Percentiles rank a stretch among this genome's conserved stretches.
Evolutionary conservation across 2,329 filamentous ascomycete genomes (phyloP).

Genomic region (Aureobasidium musti): DNA sequence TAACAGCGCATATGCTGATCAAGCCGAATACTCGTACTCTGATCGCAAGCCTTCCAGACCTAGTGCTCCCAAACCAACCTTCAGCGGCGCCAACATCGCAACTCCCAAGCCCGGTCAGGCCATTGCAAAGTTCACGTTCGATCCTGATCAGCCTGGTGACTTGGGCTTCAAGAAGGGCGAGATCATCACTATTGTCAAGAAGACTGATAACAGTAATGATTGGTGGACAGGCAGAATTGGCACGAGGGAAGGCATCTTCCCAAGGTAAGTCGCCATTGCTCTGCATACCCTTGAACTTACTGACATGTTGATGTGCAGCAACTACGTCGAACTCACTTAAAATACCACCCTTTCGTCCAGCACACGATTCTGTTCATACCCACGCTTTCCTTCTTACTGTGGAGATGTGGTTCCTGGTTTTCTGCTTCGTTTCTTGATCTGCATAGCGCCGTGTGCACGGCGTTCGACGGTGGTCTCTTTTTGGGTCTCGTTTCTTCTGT

Average conservation of each 20-base stretch:
- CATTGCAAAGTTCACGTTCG: slow-evolving; percentile 89
- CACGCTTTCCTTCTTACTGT: not conserved
- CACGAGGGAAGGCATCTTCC: slow-evolving; percentile 85
- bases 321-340: slow-evolving; percentile 39
- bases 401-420: not conserved
- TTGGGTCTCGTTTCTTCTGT: slow-evolving; percentile 13
- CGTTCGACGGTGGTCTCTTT: slow-evolving; percentile 12
- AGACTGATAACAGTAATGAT: slow-evolving; percentile 89
- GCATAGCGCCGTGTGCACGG: slow-evolving; percentile 28
- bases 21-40: slow-evolving; percentile 56
- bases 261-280: slow-evolving; percentile 58
- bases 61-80: slow-evolving; percentile 64
- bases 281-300: not conserved
- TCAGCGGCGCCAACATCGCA: slow-evolving; percentile 42
- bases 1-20: slow-evolving; percentile 46
- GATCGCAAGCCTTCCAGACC: slow-evolving; percentile 72
- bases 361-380: not conserved
- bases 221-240: slow-evolving; percentile 98
- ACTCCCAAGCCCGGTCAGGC: slow-evolving; percentile 70
- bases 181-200: slow-evolving; percentile 90
- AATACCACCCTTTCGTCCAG: not conserved
- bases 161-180: slow-evolving; percentile 97
- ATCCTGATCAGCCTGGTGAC: slow-evolving; percentile 89
- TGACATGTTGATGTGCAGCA: slow-evolving; percentile 31
- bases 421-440: not conserved